Evolutionary conservation across 768 basidiomycete species (phyloP).

Genomic region (Lyophyllum atratum): DNA sequence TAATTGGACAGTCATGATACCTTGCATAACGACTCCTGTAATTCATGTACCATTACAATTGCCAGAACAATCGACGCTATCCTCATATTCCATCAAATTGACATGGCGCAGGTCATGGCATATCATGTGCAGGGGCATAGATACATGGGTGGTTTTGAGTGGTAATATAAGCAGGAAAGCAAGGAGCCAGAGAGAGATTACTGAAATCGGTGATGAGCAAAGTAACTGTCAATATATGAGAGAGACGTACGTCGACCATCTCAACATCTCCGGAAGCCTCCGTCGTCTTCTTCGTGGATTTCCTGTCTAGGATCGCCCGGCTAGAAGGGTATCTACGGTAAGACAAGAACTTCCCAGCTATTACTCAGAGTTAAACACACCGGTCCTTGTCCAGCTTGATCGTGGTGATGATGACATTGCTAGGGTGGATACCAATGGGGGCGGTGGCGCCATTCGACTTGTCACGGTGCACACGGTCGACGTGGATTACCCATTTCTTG

Average conservation of each 20-base stretch:
- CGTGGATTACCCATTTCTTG: slow-evolving; percentile 98
- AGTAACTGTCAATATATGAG: neutral
- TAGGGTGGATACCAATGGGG: slow-evolving; percentile 94
- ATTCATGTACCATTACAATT: neutral
- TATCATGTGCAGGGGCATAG: slow-evolving; percentile 61
- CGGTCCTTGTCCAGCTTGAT: slow-evolving; percentile 94
- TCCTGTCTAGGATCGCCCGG: slow-evolving; percentile 85
- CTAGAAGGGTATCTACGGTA: slow-evolving; percentile 34
- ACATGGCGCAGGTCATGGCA: slow-evolving; percentile 10
- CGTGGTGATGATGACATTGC: slow-evolving; percentile 92
- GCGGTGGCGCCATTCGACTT: slow-evolving; percentile 95
- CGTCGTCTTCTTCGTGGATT: slow-evolving; percentile 70
- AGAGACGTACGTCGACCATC: slow-evolving; percentile 72
- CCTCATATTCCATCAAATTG: neutral
- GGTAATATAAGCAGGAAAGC: slow-evolving; percentile 25
- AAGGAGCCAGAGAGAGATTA: slow-evolving; percentile 33
- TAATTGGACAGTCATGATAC: slow-evolving; percentile 17
- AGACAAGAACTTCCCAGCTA: neutral
- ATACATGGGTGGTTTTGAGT: slow-evolving; percentile 67
- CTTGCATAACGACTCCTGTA: neutral
- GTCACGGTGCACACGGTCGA: slow-evolving; percentile 97
- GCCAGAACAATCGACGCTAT: neutral
- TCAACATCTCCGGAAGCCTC: slow-evolving; percentile 60
- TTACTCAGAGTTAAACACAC: slow-evolving; percentile 34
- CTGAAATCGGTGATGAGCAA: slow-evolving; percentile 13